These are phyloP conservation scores for Zostera marina DNA, from an alignment of 116 monocot genomes.

Conservation along the genomic window DNA sequence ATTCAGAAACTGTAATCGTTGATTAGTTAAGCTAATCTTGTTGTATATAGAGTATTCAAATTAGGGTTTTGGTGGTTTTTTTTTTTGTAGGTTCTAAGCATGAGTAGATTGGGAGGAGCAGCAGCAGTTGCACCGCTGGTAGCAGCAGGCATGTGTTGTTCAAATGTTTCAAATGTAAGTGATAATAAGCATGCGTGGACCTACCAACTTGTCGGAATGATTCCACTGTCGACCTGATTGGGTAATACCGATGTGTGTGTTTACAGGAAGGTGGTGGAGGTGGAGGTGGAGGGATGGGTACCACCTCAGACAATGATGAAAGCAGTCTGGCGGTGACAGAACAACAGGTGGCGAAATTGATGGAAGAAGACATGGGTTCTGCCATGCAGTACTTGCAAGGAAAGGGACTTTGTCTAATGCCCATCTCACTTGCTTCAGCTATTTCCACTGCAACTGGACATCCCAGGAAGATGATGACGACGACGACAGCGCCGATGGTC, in stretches of 20 bases:
- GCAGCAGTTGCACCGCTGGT: slow-evolving; percentile 73
- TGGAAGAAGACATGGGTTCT: slow-evolving; percentile 98
- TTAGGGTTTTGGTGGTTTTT: too few species aligned
- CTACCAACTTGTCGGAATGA: neutral
- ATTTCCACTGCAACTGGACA: slow-evolving; percentile 39
- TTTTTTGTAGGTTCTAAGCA: slow-evolving; percentile 73
- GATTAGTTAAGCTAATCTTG: too few species aligned
- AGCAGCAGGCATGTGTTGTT: slow-evolving; percentile 37
- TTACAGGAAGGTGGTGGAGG: neutral
- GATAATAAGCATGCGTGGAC: slow-evolving; percentile 8
- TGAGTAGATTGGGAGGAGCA: slow-evolving; percentile 94
- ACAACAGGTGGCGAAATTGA: slow-evolving; percentile 87
- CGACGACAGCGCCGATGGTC: neutral
- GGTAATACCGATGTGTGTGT: neutral
- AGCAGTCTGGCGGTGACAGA: slow-evolving; percentile 60
- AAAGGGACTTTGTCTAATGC: slow-evolving; percentile 52
- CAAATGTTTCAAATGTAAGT: slow-evolving; percentile 59
- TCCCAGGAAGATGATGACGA: neutral
- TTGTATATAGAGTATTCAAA: too few species aligned
- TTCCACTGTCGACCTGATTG: neutral
- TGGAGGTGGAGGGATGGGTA: neutral
- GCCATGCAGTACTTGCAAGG: slow-evolving; percentile 98
- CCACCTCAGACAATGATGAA: slow-evolving; percentile 3
- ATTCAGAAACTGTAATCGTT: too few species aligned
- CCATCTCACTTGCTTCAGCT: slow-evolving; percentile 40